Percentiles rank a stretch among this genome's conserved stretches.
phyloP scores from a whole-genome alignment of 371 early-diverging fungal species.

The Apophysomyces variabilis region DNA sequence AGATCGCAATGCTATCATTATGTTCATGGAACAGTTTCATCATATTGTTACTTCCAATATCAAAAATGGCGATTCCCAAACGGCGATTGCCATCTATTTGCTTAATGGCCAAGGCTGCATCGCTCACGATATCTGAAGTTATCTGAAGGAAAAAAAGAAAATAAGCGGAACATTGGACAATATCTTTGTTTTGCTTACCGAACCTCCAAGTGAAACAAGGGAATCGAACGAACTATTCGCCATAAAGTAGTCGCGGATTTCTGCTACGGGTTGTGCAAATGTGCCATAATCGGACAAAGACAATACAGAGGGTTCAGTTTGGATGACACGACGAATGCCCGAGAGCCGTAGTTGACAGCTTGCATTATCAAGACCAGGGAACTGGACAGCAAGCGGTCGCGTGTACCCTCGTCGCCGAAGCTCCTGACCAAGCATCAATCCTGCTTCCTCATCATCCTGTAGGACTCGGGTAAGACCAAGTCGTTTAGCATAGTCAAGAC shows the following conservation, averaged over 20 bases:
- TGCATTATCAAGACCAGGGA: slow-evolving; percentile 16
- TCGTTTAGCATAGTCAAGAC: slow-evolving; percentile 38
- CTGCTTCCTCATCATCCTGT: slow-evolving; percentile 47
- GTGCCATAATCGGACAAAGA: slow-evolving; percentile 17
- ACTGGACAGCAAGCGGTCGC: slow-evolving; percentile 22
- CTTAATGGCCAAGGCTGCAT: slow-evolving; percentile 33
- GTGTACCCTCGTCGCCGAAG: slow-evolving; percentile 27
- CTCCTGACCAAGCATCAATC: slow-evolving; percentile 39
- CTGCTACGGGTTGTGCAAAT: slow-evolving; percentile 28
- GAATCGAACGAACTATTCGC: slow-evolving; percentile 29
- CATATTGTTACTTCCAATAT: slow-evolving; percentile 33
- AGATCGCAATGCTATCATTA: slow-evolving; percentile 36
- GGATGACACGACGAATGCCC: slow-evolving; percentile 13
- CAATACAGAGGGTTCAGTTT: slow-evolving; percentile 9
- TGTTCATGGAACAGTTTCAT: slow-evolving; percentile 33
- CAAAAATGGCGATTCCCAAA: slow-evolving; percentile 36
- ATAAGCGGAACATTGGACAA: not conserved
- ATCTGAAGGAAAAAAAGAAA: slow-evolving; percentile 16
- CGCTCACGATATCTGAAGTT: slow-evolving; percentile 27
- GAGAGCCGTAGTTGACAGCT: slow-evolving; percentile 10
- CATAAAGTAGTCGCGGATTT: slow-evolving; percentile 19
- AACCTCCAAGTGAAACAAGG: slow-evolving; percentile 37
- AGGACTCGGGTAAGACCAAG: slow-evolving; percentile 45
- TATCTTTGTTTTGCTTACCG: slow-evolving; percentile 13
- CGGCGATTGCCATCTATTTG: slow-evolving; percentile 18